Percentiles rank a stretch among this genome's conserved stretches.
phyloP scores from a whole-genome alignment of 352 stramenopile species.

The Pythium scleroteichum region DNA sequence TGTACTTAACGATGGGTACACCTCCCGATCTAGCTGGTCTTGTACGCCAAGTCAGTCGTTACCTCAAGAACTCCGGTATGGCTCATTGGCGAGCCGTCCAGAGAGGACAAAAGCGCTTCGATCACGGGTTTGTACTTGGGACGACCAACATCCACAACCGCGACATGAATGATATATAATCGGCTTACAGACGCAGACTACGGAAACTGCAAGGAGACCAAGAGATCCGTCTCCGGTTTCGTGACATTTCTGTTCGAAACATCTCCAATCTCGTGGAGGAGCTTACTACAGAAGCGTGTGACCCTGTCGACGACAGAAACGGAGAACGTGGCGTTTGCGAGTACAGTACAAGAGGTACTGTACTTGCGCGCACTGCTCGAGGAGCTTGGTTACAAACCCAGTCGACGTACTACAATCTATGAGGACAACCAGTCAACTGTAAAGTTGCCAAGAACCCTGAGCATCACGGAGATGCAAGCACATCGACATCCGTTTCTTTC shows the following conservation, averaged over 20 bases:
- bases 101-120: constrained; percentile 11
- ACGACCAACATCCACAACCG: not conserved
- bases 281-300: constrained; percentile 6
- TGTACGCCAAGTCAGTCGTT: constrained; percentile 13
- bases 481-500: constrained; percentile 16
- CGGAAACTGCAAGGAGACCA: not conserved
- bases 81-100: constrained; percentile 11
- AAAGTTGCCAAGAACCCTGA: constrained; percentile 1
- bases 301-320: constrained; percentile 10
- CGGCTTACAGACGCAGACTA: constrained; percentile 7
- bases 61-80: constrained; percentile 8
- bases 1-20: constrained; percentile 28
- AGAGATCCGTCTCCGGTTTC: constrained; percentile 6
- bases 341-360: constrained; percentile 9
- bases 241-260: constrained; percentile 10
- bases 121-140: constrained; percentile 10
- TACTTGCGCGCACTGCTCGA: constrained; percentile 7
- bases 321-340: constrained; percentile 10
- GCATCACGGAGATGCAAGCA: constrained; percentile 16
- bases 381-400: not conserved
- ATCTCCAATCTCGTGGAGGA: constrained; percentile 7
- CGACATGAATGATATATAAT: not conserved
- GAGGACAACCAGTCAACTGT: constrained; percentile 14
- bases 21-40: constrained; percentile 15
- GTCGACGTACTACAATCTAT: not conserved